phyloP scores from a whole-genome alignment of 306 rosid species.

The barrel medic (Medicago truncatula) region DNA sequence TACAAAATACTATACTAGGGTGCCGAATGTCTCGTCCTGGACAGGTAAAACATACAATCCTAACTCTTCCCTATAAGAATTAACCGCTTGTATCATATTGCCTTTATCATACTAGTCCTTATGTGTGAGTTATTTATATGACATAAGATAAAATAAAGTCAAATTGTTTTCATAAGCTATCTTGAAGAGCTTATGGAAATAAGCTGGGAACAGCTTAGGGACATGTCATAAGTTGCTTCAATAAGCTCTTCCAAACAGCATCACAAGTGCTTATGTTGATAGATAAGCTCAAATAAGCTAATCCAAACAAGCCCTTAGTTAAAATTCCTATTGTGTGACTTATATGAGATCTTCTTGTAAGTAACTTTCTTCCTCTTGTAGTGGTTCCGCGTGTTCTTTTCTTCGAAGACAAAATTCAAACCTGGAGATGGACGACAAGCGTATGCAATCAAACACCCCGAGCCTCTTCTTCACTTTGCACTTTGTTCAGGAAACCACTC shows the following conservation, averaged over 20 bases:
- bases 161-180: no score
- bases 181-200: no score
- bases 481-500: conserved; percentile 94
- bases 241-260: no score
- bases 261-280: no score
- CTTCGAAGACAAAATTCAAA: conserved; percentile 71
- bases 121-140: no score
- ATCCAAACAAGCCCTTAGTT: neutral
- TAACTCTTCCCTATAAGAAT: neutral
- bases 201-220: no score
- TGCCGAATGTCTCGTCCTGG: conserved; percentile 90
- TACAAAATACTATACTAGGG: conserved; percentile 79
- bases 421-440: conserved; percentile 76
- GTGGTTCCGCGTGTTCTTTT: conserved; percentile 84
- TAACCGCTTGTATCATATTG: no score
- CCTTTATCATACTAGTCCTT: no score
- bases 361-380: conserved; percentile 38
- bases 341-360: neutral
- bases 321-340: conserved; percentile 18
- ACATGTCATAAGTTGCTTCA: no score
- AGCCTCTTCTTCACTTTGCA: conserved; percentile 88
- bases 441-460: conserved; percentile 64
- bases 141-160: no score
- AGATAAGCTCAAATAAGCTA: no score
- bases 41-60: conserved; percentile 61